These are phyloP conservation scores for Nicotiana undulata DNA, from an alignment of 257 asterid genomes.

Conservation along the genomic window DNA sequence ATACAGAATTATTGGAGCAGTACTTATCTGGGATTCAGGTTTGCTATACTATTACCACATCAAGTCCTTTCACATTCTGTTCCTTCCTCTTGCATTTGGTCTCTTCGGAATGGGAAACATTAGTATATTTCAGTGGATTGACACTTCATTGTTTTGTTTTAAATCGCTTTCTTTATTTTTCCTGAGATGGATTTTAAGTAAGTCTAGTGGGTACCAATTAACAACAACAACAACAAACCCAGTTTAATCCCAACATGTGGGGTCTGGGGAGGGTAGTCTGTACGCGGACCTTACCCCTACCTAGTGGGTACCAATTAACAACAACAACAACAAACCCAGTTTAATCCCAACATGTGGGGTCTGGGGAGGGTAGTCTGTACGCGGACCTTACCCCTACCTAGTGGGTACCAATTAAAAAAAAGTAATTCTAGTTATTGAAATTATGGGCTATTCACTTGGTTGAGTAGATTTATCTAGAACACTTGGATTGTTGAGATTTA, in stretches of 20 bases:
- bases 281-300: no score
- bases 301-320: no score
- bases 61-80: background rate
- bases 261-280: no score
- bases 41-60: constrained; percentile 11
- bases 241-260: no score
- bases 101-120: constrained; percentile 2
- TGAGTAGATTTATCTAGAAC: background rate
- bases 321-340: no score
- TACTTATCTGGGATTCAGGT: constrained; percentile 90
- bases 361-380: no score
- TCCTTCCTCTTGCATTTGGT: constrained; percentile 1
- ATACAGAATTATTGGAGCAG: constrained; percentile 61
- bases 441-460: background rate
- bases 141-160: background rate
- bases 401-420: background rate
- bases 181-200: background rate
- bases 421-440: no score
- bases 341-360: no score
- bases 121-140: background rate
- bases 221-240: no score
- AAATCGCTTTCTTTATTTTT: background rate
- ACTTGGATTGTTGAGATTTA: constrained; percentile 3
- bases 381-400: no score
- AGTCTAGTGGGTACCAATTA: background rate